These are phyloP conservation scores for Serpula lacrymans DNA, from an alignment of 768 basidiomycete genomes.

Conservation along the genomic window DNA sequence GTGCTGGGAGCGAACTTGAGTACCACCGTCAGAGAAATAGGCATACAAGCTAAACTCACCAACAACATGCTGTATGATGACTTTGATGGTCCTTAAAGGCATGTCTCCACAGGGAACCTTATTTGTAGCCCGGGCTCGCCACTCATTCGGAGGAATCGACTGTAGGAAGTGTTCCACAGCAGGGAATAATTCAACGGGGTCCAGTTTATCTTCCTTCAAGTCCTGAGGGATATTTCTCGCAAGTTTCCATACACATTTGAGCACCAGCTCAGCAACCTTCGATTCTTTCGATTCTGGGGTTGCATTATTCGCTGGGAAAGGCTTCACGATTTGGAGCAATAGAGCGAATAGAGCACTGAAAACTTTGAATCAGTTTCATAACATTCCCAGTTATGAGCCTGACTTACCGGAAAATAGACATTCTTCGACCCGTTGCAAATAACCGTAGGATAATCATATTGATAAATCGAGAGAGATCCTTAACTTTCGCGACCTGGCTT, in stretches of 20 bases:
- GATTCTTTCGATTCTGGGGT: slow-evolving; percentile 74
- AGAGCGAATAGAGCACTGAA: slow-evolving; percentile 64
- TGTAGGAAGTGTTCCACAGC: slow-evolving; percentile 94
- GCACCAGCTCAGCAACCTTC: slow-evolving; percentile 86
- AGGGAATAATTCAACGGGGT: slow-evolving; percentile 85
- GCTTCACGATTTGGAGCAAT: slow-evolving; percentile 78
- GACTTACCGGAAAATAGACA: slow-evolving; percentile 85
- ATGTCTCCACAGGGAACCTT: slow-evolving; percentile 95
- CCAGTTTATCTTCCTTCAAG: slow-evolving; percentile 72
- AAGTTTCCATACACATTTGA: slow-evolving; percentile 98
- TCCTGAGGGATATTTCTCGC: slow-evolving; percentile 93
- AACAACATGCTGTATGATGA: slow-evolving; percentile 95
- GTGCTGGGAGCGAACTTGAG: slow-evolving; percentile 43
- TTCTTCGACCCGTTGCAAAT: slow-evolving; percentile 86
- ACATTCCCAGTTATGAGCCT: slow-evolving; percentile 1
- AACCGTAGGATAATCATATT: slow-evolving; percentile 96
- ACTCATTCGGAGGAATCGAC: slow-evolving; percentile 92
- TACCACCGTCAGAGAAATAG: slow-evolving; percentile 8
- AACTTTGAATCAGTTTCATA: slow-evolving; percentile 8
- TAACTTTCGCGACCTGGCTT: slow-evolving; percentile 75
- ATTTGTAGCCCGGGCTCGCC: slow-evolving; percentile 87
- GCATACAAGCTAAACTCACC: slow-evolving; percentile 51
- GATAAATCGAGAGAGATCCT: slow-evolving; percentile 93
- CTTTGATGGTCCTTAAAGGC: slow-evolving; percentile 97
- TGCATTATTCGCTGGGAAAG: slow-evolving; percentile 75